Evolutionary conservation across 805 yeast species (phyloP), one percentile per base, ranked within the genome.

Genomic region (Saccharomycopsis capsularis): DNA sequence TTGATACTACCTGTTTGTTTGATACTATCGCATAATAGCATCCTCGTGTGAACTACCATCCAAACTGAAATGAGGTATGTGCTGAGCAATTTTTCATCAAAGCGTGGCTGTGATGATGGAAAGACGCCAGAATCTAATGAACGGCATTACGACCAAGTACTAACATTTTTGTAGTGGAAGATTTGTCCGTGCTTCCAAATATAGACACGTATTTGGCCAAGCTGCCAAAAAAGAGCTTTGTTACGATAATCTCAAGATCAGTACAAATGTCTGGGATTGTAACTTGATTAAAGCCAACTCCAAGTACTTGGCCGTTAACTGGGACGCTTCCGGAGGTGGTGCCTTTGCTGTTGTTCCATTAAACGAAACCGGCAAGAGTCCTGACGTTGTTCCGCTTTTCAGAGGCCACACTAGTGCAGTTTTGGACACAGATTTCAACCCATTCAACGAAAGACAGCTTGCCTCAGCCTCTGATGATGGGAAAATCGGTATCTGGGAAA

Each of bases 301-400:
- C 35, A 82, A 84, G 63, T 93, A 78, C 60, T 66, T 93, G 38
- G 75, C 96, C 1, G 83, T 89, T 56, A 89, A 87, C 64, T 89
- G 96, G 96, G 88, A 86, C 51, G 74, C 96, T 29, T 83, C 95
- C 9, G 98, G 98, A 37, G 98, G 98, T 55, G 99, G 99, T 46
- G 95, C 98, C 0, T 90, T 93, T 70, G 96, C 96, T 1, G 85
- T 95, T 11, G 80, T 93, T 52, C 99, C 99, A 2, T 69, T 87
- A 23, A 63, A 64, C 6, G 96, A 91, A 64, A 82, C 79, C 18
- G 98, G 99, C 7, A 93, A 90, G 63, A 81, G 90, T 5, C 97
- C 96, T 3, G 99, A 93, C 58, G 79, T 82, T 53, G 90, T 89
- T 43, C 93, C 99, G 2, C 73, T 93, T 56, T 93, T 91, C 67